These are phyloP conservation scores for Lactuca sativa DNA, from an alignment of 129 eudicot genomes.

Conservation along the genomic window DNA sequence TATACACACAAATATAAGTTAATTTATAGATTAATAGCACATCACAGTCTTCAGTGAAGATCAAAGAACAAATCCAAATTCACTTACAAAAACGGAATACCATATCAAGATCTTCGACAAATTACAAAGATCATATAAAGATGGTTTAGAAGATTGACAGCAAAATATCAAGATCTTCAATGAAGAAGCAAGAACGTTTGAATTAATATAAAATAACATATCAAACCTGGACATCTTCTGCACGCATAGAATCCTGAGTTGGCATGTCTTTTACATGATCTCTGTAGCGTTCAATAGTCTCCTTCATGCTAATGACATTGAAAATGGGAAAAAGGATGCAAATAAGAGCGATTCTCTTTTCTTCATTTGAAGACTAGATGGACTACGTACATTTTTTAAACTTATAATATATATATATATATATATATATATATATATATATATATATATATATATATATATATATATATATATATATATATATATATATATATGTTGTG, in stretches of 20 bases:
- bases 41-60: neutral
- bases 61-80: neutral
- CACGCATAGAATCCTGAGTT: slow-evolving; percentile 32
- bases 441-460: too few relatives aligned
- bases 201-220: slow-evolving; percentile 6
- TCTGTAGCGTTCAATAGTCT: slow-evolving; percentile 65
- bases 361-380: neutral
- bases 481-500: too few relatives aligned
- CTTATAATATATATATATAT: too few relatives aligned
- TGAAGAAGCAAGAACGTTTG: neutral
- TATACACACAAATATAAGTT: neutral
- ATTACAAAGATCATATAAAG: neutral
- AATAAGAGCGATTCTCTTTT: neutral
- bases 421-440: too few relatives aligned
- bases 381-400: neutral
- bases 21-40: neutral
- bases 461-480: too few relatives aligned
- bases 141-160: too few relatives aligned
- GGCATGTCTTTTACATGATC: slow-evolving; percentile 51
- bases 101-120: too few relatives aligned
- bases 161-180: slow-evolving; percentile 8
- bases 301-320: slow-evolving; percentile 62
- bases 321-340: slow-evolving; percentile 1
- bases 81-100: neutral
- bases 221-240: slow-evolving; percentile 62